Evolutionary conservation across 1,284 basidiomycete genomes (phyloP).

Genomic region (Vanrija sp.): DNA sequence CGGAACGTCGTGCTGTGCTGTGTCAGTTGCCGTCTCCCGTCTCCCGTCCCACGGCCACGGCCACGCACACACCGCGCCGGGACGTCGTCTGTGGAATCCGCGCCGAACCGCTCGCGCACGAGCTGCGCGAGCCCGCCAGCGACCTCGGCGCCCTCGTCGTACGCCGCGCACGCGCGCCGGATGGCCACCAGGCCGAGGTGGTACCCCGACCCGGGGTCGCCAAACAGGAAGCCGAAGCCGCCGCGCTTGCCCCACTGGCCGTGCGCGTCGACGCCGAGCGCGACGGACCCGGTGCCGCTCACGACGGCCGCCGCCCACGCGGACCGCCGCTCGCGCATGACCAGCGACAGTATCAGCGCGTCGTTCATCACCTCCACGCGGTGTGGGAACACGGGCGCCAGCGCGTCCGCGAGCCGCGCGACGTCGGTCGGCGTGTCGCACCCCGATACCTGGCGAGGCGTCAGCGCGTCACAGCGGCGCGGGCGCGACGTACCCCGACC

Average conservation of each 20-base stretch:
- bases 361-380: constrained; percentile 14
- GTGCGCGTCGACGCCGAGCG: not conserved
- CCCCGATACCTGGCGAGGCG: not conserved
- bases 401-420: constrained; percentile 1
- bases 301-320: constrained; percentile 14
- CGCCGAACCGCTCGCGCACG: constrained; percentile 7
- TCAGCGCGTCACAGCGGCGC: not conserved
- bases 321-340: constrained; percentile 26
- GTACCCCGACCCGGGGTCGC: constrained; percentile 18
- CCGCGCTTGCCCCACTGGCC: constrained; percentile 12
- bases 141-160: constrained; percentile 5
- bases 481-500: constrained; percentile 56
- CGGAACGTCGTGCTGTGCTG: constrained; percentile 15
- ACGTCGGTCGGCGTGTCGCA: constrained; percentile 8
- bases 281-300: constrained; percentile 17
- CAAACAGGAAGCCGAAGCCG: constrained; percentile 18
- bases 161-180: constrained; percentile 3
- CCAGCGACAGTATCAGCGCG: constrained; percentile 15
- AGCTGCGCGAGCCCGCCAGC: constrained; percentile 4
- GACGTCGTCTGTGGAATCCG: constrained; percentile 4
- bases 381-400: not conserved
- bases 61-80: constrained; percentile 14
- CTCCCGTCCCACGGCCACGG: constrained; percentile 18
- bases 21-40: not conserved
- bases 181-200: constrained; percentile 16